Evolutionary conservation across 148 eudicot genomes (phyloP).

Genomic region (Beta vulgaris): DNA sequence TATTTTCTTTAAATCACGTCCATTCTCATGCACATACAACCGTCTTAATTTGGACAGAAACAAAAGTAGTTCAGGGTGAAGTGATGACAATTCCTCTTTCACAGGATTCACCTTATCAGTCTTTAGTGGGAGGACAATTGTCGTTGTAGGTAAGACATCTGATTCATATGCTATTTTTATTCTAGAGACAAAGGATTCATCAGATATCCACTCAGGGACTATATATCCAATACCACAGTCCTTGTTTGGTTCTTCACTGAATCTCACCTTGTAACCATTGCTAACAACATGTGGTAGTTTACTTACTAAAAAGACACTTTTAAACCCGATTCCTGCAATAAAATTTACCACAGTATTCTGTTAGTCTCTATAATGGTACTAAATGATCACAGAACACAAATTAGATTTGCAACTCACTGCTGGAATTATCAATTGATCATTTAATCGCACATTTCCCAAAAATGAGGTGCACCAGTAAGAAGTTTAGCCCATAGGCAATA

Average conservation of each 20-base stretch:
- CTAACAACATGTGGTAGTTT: conserved; percentile 39
- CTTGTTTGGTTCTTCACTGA: conserved; percentile 39
- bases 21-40: conserved; percentile 32
- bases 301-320: conserved; percentile 44
- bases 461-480: no score
- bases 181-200: conserved; percentile 29
- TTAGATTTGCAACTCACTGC: neutral
- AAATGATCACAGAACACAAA: no score
- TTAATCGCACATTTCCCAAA: no score
- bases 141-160: conserved; percentile 25
- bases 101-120: conserved; percentile 38
- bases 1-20: neutral
- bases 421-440: no score
- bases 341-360: neutral
- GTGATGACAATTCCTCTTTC: conserved; percentile 33
- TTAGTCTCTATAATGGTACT: neutral
- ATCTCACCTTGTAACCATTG: conserved; percentile 46
- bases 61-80: conserved; percentile 45
- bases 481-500: no score
- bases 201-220: conserved; percentile 46
- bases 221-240: conserved; percentile 42
- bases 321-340: conserved; percentile 44
- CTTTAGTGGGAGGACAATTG: conserved; percentile 46
- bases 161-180: conserved; percentile 31
- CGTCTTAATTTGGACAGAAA: conserved; percentile 37